Evolutionary conservation across 495 filamentous ascomycete genomes (phyloP), one percentile per base, ranked within the genome.

Genomic region (Penicillium arizonense): DNA sequence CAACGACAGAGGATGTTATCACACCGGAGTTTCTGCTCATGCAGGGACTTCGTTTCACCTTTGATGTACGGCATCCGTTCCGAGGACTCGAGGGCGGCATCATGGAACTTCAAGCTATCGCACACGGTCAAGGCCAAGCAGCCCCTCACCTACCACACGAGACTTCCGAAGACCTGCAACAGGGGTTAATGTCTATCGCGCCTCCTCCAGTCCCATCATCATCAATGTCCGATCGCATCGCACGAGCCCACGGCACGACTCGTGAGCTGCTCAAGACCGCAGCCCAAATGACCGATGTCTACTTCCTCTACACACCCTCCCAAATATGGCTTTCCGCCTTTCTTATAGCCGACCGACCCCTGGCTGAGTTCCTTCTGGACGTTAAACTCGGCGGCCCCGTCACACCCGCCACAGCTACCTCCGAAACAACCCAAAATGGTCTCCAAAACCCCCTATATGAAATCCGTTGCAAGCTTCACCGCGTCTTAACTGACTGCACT

Each of bases 221-320:
- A 11, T 64, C 72, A 0, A 62, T 72, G 42, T 55, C 64, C 26
- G 67, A 63, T 37, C 68, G 90, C 11, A 82, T 96, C 47, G 75
- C 76, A 24, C 69, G 73, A 7, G 90, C 90, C 2, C 90, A 96
- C 62, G 73, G 68, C 30, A 81, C 75, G 50, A 88, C 91, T 5
- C 82, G 86, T 38, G 80, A 86, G 3, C 76, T 88, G 35, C 79
- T 97, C 32, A 91, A 90, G 54, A 84, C 82, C 38, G 85, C 88
- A 43, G 89, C 91, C 2, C 73, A 94, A 37, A 80, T 96, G 57
- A 93, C 93, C 23, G 94, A 98, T 62, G 91, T 81, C 18, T 97
- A 97, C 72, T 96, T 97, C 75, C 86, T 96, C 62, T 97, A 89
- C 71, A 96, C 95, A 3, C 95, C 94, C 0, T 87, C 88, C 12